phyloP scores from a whole-genome alignment of 169 alveolate species.

The Plasmodium cynomolgi region DNA sequence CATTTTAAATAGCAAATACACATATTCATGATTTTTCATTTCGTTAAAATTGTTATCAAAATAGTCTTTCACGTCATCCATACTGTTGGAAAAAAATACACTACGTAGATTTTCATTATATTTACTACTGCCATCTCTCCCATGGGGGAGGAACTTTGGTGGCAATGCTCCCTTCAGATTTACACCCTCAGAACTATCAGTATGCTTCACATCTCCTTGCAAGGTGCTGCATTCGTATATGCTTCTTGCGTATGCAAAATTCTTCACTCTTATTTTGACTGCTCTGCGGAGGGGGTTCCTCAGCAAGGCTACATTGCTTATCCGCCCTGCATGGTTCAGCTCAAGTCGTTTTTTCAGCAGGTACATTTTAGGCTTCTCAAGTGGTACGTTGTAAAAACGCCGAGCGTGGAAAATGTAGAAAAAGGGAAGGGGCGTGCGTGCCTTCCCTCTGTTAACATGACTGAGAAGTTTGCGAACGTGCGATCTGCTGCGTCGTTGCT shows the following conservation, averaged over 20 bases:
- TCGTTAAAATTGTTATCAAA: constrained; percentile 44
- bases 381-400: neutral
- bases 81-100: constrained; percentile 5
- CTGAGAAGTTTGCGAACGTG: neutral
- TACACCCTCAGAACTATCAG: neutral
- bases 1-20: constrained; percentile 54
- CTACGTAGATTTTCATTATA: neutral
- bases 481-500: neutral
- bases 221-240: constrained; percentile 37
- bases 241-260: constrained; percentile 35
- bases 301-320: neutral
- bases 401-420: neutral
- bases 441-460: neutral
- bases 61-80: constrained; percentile 21
- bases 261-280: neutral
- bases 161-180: neutral
- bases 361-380: neutral
- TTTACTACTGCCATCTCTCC: neutral
- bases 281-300: neutral
- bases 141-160: neutral
- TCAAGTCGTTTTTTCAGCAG: neutral
- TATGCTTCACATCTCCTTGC: neutral
- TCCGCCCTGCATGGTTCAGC: neutral
- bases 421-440: neutral
- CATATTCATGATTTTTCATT: constrained; percentile 54